These are phyloP conservation scores for Xanthoceras sorbifolium DNA, from an alignment of 345 rosid species.

Conservation along the genomic window DNA sequence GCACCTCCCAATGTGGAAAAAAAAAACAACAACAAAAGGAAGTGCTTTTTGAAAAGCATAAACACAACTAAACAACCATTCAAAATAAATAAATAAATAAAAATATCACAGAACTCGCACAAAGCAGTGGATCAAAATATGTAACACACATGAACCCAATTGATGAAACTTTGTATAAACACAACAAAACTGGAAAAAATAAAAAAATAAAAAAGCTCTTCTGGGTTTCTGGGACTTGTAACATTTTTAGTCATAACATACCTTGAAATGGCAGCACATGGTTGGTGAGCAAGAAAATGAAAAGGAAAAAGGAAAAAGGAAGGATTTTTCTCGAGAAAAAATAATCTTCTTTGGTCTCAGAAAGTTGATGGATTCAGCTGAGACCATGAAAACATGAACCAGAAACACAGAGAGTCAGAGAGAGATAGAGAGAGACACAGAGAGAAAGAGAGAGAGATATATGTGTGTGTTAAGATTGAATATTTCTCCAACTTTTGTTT, in stretches of 20 bases:
- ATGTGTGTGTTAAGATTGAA: slow-evolving; percentile 7
- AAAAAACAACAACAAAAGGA: slow-evolving; percentile 7
- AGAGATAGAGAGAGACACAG: neutral
- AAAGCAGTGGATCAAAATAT: neutral
- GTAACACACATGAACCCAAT: neutral
- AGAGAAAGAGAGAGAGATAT: neutral
- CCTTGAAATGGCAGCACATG: slow-evolving; percentile 16
- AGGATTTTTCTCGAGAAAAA: slow-evolving; percentile 2
- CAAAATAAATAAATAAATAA: neutral
- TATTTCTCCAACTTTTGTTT: neutral
- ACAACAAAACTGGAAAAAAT: neutral
- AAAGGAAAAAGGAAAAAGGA: neutral
- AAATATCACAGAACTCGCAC: neutral
- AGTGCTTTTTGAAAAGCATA: neutral
- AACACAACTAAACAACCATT: neutral
- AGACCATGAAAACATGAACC: slow-evolving; percentile 22
- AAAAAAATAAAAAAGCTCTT: neutral
- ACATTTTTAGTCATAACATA: neutral
- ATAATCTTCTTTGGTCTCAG: neutral
- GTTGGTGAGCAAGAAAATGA: neutral
- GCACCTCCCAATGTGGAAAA: slow-evolving; percentile 9
- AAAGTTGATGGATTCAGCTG: neutral
- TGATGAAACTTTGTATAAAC: neutral
- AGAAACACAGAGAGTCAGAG: neutral
- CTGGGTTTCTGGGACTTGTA: neutral